Conservation (phyloP, 2,329 filamentous ascomycete species). For the Gyromitra esculenta region DNA sequence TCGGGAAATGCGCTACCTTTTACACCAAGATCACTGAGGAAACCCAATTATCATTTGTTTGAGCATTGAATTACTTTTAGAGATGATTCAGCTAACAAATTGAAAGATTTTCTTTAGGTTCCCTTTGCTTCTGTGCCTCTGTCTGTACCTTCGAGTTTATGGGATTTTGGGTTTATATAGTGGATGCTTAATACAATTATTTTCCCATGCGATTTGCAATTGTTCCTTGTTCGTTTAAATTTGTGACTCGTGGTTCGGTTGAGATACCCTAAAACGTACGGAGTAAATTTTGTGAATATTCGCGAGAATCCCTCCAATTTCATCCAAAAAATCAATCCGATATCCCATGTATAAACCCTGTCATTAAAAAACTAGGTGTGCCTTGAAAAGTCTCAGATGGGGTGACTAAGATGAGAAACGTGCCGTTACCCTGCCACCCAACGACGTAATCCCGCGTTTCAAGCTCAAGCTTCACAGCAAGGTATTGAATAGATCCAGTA, state of each 20-base stretch:
- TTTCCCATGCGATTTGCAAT: constrained; percentile 1
- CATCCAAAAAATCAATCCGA: neutral
- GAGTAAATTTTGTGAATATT: neutral
- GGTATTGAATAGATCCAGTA: neutral
- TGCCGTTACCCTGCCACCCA: constrained; percentile 24
- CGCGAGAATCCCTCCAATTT: neutral
- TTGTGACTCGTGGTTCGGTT: neutral
- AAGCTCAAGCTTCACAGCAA: constrained; percentile 1
- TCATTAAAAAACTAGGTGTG: neutral
- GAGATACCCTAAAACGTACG: neutral
- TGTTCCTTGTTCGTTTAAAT: neutral
- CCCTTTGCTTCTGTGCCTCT: neutral
- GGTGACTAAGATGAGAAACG: constrained; percentile 3
- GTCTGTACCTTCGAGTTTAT: neutral
- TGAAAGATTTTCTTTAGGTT: constrained; percentile 12
- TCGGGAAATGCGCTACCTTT: constrained; percentile 68
- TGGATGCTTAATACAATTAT: constrained; percentile 14
- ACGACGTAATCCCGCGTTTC: neutral
- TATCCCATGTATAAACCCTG: neutral
- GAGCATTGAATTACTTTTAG: constrained; percentile 2
- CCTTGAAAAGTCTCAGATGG: constrained; percentile 11
- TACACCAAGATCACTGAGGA: constrained; percentile 77
- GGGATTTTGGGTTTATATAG: constrained; percentile 11
- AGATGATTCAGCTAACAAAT: constrained; percentile 25
- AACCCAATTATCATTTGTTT: constrained; percentile 48